phyloP scores from a whole-genome alignment of 1,139 yeast species.

The Spathaspora jeffriesii region DNA sequence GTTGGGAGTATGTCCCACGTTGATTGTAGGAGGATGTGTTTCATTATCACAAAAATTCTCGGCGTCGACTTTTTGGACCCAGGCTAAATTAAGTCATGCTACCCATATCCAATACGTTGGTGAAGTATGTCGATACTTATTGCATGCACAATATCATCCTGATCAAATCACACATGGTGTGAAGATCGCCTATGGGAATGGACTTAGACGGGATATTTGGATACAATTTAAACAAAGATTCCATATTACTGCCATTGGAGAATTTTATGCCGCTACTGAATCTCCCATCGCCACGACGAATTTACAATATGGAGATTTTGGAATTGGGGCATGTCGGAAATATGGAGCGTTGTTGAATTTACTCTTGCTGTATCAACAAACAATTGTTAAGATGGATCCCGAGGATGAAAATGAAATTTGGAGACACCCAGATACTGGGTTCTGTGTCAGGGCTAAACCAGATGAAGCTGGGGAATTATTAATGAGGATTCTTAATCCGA shows the following conservation, averaged over 20 bases:
- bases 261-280: slow-evolving; percentile 94
- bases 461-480: slow-evolving; percentile 88
- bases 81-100: slow-evolving; percentile 68
- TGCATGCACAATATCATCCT: slow-evolving; percentile 62
- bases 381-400: slow-evolving; percentile 74
- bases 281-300: slow-evolving; percentile 90
- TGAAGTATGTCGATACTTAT: slow-evolving; percentile 87
- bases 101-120: slow-evolving; percentile 94
- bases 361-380: slow-evolving; percentile 57
- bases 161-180: slow-evolving; percentile 73
- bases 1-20: slow-evolving; percentile 77
- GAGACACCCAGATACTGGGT: slow-evolving; percentile 71
- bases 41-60: slow-evolving; percentile 85
- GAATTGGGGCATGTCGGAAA: slow-evolving; percentile 87
- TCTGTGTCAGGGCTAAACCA: slow-evolving; percentile 33
- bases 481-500: slow-evolving; percentile 70
- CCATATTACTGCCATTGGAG: slow-evolving; percentile 76
- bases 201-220: slow-evolving; percentile 92
- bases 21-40: slow-evolving; percentile 67
- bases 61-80: slow-evolving; percentile 88
- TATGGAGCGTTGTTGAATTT: slow-evolving; percentile 68
- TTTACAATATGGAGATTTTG: slow-evolving; percentile 75
- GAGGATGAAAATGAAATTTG: slow-evolving; percentile 74
- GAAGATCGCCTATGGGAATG: slow-evolving; percentile 86
- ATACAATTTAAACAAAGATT: slow-evolving; percentile 73